These are phyloP conservation scores for Protostelium mycophagum DNA, from an alignment of 78 protist species.

Conservation along the genomic window DNA sequence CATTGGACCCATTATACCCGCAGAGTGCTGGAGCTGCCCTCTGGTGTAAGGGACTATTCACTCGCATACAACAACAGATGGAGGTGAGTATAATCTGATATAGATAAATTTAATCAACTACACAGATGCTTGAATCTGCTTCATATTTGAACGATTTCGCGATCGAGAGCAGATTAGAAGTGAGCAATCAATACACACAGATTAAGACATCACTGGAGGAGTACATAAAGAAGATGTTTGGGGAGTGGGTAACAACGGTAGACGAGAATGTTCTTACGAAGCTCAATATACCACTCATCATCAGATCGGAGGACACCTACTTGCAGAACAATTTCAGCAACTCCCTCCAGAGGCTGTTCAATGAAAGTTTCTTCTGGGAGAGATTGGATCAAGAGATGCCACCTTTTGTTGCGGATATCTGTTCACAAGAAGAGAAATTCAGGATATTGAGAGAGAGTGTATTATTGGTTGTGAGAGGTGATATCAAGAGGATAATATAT, in stretches of 20 bases:
- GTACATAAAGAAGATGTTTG: slow-evolving; percentile 22
- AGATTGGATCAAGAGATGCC: slow-evolving; percentile 43
- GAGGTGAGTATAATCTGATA: slow-evolving; percentile 9
- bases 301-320: background rate
- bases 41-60: slow-evolving; percentile 38
- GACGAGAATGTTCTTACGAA: background rate
- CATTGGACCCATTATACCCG: slow-evolving; percentile 33
- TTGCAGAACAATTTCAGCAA: slow-evolving; percentile 50
- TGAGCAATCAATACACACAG: background rate
- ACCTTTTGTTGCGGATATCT: slow-evolving; percentile 15
- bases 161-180: slow-evolving; percentile 12
- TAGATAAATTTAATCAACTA: background rate
- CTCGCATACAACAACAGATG: slow-evolving; percentile 5
- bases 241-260: slow-evolving; percentile 9
- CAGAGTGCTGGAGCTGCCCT: slow-evolving; percentile 63
- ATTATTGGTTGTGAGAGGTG: slow-evolving; percentile 48
- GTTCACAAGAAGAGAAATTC: slow-evolving; percentile 19
- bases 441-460: slow-evolving; percentile 64
- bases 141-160: background rate
- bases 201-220: slow-evolving; percentile 18
- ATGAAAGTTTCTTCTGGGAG: slow-evolving; percentile 68
- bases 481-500: background rate
- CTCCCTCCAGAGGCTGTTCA: slow-evolving; percentile 35
- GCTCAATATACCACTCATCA: slow-evolving; percentile 16
- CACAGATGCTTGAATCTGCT: background rate